Percentiles rank a stretch among this genome's conserved stretches.
phyloP scores from a whole-genome alignment of 345 rosid species.

The Viola odorata region DNA sequence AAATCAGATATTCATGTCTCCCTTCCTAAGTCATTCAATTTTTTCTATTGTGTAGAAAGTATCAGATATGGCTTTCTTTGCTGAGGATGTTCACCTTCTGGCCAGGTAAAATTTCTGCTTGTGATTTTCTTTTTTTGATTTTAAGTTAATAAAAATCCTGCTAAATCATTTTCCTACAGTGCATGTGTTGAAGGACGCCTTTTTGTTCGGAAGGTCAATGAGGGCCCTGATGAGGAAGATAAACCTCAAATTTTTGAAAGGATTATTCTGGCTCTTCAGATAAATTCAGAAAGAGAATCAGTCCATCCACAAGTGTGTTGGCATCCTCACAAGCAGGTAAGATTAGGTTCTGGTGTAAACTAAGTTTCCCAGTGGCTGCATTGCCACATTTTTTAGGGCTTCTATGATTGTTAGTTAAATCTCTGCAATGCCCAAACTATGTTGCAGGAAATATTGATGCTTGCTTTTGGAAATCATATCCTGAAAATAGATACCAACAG shows the following conservation, averaged over 20 bases:
- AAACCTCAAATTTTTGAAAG: slow-evolving; percentile 63
- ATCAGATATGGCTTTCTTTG: slow-evolving; percentile 90
- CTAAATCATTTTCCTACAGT: slow-evolving; percentile 30
- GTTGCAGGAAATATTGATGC: slow-evolving; percentile 76
- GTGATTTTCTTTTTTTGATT: slow-evolving; percentile 4
- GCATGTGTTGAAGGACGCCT: slow-evolving; percentile 74
- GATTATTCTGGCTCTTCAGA: slow-evolving; percentile 56
- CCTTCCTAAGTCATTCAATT: too few species aligned
- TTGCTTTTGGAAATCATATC: slow-evolving; percentile 64
- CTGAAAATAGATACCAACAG: slow-evolving; percentile 68
- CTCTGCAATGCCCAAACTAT: too few species aligned
- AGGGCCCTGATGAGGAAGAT: slow-evolving; percentile 73
- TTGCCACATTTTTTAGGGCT: background rate
- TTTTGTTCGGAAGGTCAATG: slow-evolving; percentile 67
- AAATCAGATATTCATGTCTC: too few species aligned
- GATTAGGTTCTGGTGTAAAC: background rate
- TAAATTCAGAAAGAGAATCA: slow-evolving; percentile 44
- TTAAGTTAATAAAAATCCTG: background rate
- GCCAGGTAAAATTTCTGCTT: slow-evolving; percentile 54
- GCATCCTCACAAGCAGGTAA: slow-evolving; percentile 92
- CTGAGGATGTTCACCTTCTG: slow-evolving; percentile 85
- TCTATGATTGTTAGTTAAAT: background rate
- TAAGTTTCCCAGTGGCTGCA: background rate
- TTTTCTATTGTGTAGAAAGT: slow-evolving; percentile 50
- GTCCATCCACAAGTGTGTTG: slow-evolving; percentile 83